A percentile compares a stretch with the other conserved stretches of the same genome.
phyloP scores from a whole-genome alignment of 2,329 filamentous ascomycete genomes.

The Aureobasidium namibiae region DNA sequence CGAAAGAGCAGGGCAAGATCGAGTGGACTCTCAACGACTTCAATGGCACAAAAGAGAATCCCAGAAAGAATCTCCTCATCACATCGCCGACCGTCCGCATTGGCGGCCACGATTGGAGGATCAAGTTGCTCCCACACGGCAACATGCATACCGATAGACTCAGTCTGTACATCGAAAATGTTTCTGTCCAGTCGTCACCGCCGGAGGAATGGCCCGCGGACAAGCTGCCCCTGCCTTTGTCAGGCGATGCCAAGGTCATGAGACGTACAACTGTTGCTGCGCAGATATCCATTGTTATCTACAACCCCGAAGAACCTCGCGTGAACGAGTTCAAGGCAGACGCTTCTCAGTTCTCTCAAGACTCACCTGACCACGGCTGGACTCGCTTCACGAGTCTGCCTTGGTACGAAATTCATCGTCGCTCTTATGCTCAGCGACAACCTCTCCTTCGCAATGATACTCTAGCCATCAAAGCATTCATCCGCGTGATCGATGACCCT shows the following conservation, averaged over 20 bases:
- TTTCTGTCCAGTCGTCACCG: constrained; percentile 33
- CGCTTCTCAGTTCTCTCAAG: constrained; percentile 50
- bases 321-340: constrained; percentile 49
- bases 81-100: constrained; percentile 48
- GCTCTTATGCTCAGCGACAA: constrained; percentile 50
- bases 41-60: constrained; percentile 52
- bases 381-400: constrained; percentile 50
- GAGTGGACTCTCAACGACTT: constrained; percentile 52
- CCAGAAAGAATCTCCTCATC: constrained; percentile 51
- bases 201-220: constrained; percentile 20
- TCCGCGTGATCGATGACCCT: constrained; percentile 52
- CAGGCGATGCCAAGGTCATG: constrained; percentile 22
- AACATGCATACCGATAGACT: constrained; percentile 48
- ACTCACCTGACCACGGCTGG: constrained; percentile 56
- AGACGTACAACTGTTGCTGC: constrained; percentile 44
- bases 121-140: constrained; percentile 57
- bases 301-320: constrained; percentile 55
- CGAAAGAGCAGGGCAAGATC: constrained; percentile 47
- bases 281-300: constrained; percentile 53
- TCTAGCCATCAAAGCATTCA: constrained; percentile 53
- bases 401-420: constrained; percentile 49
- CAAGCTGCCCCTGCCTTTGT: constrained; percentile 22
- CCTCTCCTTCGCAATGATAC: constrained; percentile 53
- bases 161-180: constrained; percentile 55
- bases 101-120: constrained; percentile 55